Evolutionary conservation across 805 yeast genomes (phyloP).

Genomic region (Nakazawaea anatomiae): DNA sequence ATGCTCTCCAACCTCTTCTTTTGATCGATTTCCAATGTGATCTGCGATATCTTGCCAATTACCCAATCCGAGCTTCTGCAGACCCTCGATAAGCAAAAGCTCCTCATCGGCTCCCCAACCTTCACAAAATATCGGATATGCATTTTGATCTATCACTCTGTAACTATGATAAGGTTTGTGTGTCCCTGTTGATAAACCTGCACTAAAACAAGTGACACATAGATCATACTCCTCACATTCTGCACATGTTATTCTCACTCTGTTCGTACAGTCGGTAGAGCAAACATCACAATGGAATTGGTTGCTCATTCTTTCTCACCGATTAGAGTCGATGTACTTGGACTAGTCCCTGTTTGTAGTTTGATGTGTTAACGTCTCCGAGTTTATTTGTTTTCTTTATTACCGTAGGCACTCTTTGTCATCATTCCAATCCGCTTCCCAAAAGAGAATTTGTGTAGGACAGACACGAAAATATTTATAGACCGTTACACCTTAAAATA

Average conservation of each 20-base stretch:
- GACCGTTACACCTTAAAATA: not conserved
- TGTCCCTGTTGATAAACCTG: slow-evolving; percentile 71
- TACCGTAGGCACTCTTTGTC: not conserved
- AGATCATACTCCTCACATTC: slow-evolving; percentile 89
- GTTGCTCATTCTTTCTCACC: slow-evolving; percentile 19
- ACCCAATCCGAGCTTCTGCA: slow-evolving; percentile 88
- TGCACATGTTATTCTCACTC: slow-evolving; percentile 90
- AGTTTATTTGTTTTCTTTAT: not conserved
- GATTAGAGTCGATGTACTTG: slow-evolving; percentile 1
- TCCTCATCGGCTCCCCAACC: slow-evolving; percentile 99
- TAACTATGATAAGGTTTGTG: slow-evolving; percentile 96
- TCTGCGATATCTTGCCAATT: slow-evolving; percentile 99
- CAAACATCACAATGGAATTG: slow-evolving; percentile 93
- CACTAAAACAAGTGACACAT: slow-evolving; percentile 96
- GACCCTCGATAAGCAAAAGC: slow-evolving; percentile 78
- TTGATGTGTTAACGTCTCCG: not conserved
- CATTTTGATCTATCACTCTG: slow-evolving; percentile 86
- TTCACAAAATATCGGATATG: slow-evolving; percentile 83
- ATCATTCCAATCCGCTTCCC: not conserved
- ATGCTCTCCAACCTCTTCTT: slow-evolving; percentile 87
- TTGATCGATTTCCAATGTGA: slow-evolving; percentile 86
- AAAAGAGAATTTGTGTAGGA: too few relatives aligned
- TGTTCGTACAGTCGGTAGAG: slow-evolving; percentile 89
- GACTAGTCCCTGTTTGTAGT: slow-evolving; percentile 15
- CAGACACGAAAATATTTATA: too few relatives aligned